Evolutionary conservation across 2,329 filamentous ascomycete genomes (phyloP), one percentile per base, ranked within the genome.

Genomic region (Fusarium mexicanum): DNA sequence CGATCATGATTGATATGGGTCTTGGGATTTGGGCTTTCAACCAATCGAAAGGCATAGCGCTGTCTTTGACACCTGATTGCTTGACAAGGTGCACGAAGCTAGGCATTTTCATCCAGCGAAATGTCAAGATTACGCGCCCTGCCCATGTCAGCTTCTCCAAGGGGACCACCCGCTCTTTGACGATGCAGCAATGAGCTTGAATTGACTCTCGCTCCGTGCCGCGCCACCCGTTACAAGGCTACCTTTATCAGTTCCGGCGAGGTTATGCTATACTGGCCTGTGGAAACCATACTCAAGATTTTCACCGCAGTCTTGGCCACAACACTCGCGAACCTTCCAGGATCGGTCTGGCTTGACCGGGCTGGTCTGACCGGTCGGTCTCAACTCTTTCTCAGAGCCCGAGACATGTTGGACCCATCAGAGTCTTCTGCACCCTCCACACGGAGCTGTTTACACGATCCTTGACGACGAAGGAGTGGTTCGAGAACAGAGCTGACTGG

Each of bases 101-200:
- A 79, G 79, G 76, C 75, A 79, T 77, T 70, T 76, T 81, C 80
- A 81, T 82, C 86, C 86, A 88, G 80, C 84, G 81, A 82, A 80
- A 83, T 83, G 82, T 82, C 82, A 83, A 81, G 79, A 83, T 86
- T 89, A 89, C 84, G 87, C 87, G 87, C 87, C 87, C 76, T 76
- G 74, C 74, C 81, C 75, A 82, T 84, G 74, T 72, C 74, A 74
- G 61, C 64, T 67, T 67, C 59, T 64, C 54, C 41, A 59, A 68
- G 64, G 67, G 61, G 64, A 72, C 69, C 61, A 47, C 54, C 57
- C 64, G 68, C 64, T 58, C 59, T 66, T 53, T 48, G 47, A 55
- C 54, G 50, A 44, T 61, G 48, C 58, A 61, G 60, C 48, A 48
- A 47, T 57, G 62, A 64, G 61, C 66, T 69, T 64, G 68, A 70